phyloP scores from a whole-genome alignment of 768 basidiomycete genomes.

The Phylloporus rhodoxanthus region DNA sequence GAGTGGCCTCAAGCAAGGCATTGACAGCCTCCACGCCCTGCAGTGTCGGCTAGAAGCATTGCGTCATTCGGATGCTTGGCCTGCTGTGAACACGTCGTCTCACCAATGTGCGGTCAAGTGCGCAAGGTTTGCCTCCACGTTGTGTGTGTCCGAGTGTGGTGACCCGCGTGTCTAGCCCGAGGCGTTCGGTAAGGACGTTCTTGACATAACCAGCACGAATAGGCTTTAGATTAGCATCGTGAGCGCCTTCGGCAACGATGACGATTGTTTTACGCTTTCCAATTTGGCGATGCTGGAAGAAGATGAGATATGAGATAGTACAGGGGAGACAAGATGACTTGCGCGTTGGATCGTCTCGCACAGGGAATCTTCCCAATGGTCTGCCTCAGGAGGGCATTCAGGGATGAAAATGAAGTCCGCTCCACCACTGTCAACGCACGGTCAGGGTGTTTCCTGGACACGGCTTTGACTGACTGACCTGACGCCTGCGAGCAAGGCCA shows the following conservation, averaged over 20 bases:
- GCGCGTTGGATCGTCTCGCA: constrained; percentile 78
- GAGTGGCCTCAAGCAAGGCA: constrained; percentile 77
- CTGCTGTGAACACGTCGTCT: constrained; percentile 15
- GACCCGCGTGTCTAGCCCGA: constrained; percentile 92
- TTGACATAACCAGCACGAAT: constrained; percentile 91
- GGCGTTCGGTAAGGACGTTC: constrained; percentile 75
- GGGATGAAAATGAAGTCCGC: constrained; percentile 99
- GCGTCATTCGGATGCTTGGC: constrained; percentile 4
- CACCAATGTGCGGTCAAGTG: constrained; percentile 87
- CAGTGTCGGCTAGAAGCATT: constrained; percentile 71
- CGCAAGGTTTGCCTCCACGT: constrained; percentile 90
- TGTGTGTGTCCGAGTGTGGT: constrained; percentile 97
- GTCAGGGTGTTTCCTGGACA: constrained; percentile 7
- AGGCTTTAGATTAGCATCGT: constrained; percentile 82
- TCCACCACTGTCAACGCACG: constrained; percentile 50
- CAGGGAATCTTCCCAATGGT: constrained; percentile 91
- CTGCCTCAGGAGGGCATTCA: constrained; percentile 72
- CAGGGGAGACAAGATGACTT: constrained; percentile 23
- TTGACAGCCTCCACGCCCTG: constrained; percentile 94
- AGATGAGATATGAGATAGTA: not conserved
- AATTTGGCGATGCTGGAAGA: constrained; percentile 69
- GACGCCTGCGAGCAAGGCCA: constrained; percentile 88
- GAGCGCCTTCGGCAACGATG: constrained; percentile 95
- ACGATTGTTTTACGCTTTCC: constrained; percentile 99
- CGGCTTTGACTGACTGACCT: constrained; percentile 44